Evolutionary conservation across 1,284 basidiomycete species (phyloP), one percentile per base, ranked within the genome.

Genomic region (Ganoderma lingzhi): DNA sequence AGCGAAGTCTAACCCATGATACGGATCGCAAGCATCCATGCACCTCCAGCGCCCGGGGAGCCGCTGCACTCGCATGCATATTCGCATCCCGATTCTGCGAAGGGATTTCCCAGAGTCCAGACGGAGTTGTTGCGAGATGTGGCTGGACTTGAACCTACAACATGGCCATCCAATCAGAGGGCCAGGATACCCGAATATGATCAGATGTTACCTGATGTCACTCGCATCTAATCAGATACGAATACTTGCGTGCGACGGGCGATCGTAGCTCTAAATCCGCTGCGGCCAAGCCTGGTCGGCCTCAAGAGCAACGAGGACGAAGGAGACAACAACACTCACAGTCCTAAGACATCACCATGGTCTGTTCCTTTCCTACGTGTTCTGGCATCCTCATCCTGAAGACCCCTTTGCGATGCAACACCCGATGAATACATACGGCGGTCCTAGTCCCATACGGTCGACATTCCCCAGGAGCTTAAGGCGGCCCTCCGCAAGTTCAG

Each of bases 401-500:
- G 14, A 9, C 17, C n/a, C 8, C 23, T 30, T 12, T n/a, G 39
- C 17, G 8, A 17, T 28, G 8, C 28, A 28, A 30, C 30, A 51
- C 51, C 51, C 41, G 44, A n/a, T 41, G 42, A 19, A 9, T 14
- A 74, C 10, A 86, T n/a, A 10, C 23, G 48, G 12, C 75, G 44
- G 35, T 23, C 23, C 23, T 68, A 92, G 90, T 88, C 91, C 12
- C 87, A 83, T 78, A 95, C 93, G 44, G 94, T 96, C 72, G 94
- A 96, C 77, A 95, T 96, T 75, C 93, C 94, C 0, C 85, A 90
- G 73, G 83, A 85, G 60, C 87, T 96, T 79, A 93, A 93, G 80
- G 88, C 91, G 70, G 84, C 89, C 28, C 87, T 96, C 58, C 87
- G 90, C 77, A 94, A 95, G 79, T 96, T 97, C 82, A 86, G 95